phyloP scores from a whole-genome alignment of 306 rosid genomes.

The Ormosia emarginata region DNA sequence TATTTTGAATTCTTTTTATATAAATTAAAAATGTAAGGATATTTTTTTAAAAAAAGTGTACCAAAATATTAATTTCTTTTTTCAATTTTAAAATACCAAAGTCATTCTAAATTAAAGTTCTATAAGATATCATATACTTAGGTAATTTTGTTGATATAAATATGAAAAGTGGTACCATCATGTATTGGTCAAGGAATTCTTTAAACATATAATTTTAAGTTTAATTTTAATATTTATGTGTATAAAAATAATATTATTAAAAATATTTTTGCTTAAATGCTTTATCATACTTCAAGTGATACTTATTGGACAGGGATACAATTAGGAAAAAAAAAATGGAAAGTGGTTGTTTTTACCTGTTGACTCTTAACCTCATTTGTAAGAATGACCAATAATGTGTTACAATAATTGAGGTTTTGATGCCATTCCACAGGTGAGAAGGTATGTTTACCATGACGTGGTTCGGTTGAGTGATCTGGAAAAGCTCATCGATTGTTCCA shows the following conservation, averaged over 20 bases:
- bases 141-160: too few species aligned
- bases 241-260: too few species aligned
- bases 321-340: background rate
- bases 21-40: background rate
- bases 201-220: too few species aligned
- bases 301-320: too few species aligned
- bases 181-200: too few species aligned
- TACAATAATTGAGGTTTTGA: background rate
- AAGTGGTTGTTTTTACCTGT: too few species aligned
- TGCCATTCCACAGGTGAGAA: slow-evolving; percentile 62
- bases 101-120: background rate
- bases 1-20: background rate
- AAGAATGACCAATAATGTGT: background rate
- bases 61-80: background rate
- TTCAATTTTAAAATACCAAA: background rate
- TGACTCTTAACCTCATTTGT: background rate
- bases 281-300: too few species aligned
- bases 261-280: too few species aligned
- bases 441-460: slow-evolving; percentile 94
- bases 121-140: too few species aligned
- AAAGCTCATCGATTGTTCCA: slow-evolving; percentile 84
- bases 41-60: background rate
- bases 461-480: slow-evolving; percentile 86
- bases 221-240: too few species aligned
- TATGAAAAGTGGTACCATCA: too few species aligned